Base-by-base conservation (phyloP, 192 early-diverging fungal species). In the Gonapodya prolifera region DNA sequence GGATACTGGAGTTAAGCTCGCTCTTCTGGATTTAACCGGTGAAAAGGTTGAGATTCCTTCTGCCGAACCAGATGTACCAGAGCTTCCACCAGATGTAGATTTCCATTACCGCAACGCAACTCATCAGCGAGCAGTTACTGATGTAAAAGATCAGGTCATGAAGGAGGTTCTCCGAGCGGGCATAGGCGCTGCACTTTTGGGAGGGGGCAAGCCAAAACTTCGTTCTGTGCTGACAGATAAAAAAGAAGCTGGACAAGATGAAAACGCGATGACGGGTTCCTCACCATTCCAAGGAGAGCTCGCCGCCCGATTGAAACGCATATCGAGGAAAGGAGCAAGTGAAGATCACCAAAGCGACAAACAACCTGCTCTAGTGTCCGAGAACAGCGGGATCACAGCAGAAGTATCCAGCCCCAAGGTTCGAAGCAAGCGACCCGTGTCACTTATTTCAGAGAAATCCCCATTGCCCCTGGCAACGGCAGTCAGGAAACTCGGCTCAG, bases 1-100 rank as follows among this genome's bases (percentile, higher is more conserved):
- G 0, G 91, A 93, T 73, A 84, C 92, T 33, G 87, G 86, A n/a
- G 82, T 93, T 16, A 89, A 89, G 75, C 79, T 93, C 70, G 87
- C 87, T 34, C 79, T 93, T 34, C 78, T 92, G 69, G 87, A 90
- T 77, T 79, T 93, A 70, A 89, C 86, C 28, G 91, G 89, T 0
- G 89, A 93, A 78, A 80, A 82, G n/a, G 79, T 92, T 16, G 82
- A 69, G 16, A 78, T 78, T 17, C 35, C 34, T 1, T 28, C 34
- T 17, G 35, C 34, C 23, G 70, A 70, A 34, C 35, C 77, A 75
- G 78, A 79, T 28, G 34, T 79, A 33, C 78, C 78, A 30, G 28
- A 33, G 28, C 75, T 79, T 28, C 78, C 78, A 16, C 30, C 75
- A 18, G 78, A 79, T 45, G 34, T 77, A 30, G 34, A 77, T 17